These are phyloP conservation scores for Gypsophila paniculata DNA, from an alignment of 179 eudicot genomes.

Conservation along the genomic window DNA sequence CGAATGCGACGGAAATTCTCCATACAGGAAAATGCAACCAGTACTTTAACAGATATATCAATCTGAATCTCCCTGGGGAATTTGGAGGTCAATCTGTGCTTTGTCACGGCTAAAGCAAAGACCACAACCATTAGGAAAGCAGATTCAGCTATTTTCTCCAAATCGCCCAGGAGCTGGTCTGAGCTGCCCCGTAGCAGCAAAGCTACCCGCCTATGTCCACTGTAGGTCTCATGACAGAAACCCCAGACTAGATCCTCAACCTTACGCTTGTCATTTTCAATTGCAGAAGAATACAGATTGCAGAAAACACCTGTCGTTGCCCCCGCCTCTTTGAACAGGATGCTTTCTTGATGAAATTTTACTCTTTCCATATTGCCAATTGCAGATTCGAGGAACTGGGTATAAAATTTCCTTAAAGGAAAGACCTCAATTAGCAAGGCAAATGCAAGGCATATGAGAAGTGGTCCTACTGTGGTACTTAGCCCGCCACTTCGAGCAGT, in stretches of 20 bases:
- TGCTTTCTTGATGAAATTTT: constrained; percentile 42
- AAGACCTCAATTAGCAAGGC: constrained; percentile 68
- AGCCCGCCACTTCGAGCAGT: constrained; percentile 64
- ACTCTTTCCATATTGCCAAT: constrained; percentile 18
- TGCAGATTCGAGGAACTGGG: constrained; percentile 38
- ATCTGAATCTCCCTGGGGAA: constrained; percentile 42
- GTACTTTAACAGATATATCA: constrained; percentile 54
- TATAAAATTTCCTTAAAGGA: constrained; percentile 53
- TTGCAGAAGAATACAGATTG: constrained; percentile 61
- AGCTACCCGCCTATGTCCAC: constrained; percentile 56
- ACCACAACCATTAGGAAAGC: constrained; percentile 92
- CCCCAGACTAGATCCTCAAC: constrained; percentile 73
- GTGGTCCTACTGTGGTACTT: constrained; percentile 41
- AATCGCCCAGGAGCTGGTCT: constrained; percentile 50
- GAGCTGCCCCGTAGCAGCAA: constrained; percentile 47
- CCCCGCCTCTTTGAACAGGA: constrained; percentile 84
- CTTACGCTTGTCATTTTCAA: constrained; percentile 48
- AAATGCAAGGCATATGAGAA: constrained; percentile 61
- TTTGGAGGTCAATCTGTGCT: constrained; percentile 49
- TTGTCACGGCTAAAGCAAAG: constrained; percentile 82
- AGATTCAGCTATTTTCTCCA: constrained; percentile 88
- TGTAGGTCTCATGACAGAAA: constrained; percentile 64
- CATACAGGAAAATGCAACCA: constrained; percentile 82
- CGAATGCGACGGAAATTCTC: constrained; percentile 86
- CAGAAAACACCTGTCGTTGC: constrained; percentile 76